A percentile compares a stretch with the other conserved stretches of the same genome.
These are phyloP conservation scores for Melaleuca alternifolia DNA, from an alignment of 345 rosid genomes.

Conservation along the genomic window DNA sequence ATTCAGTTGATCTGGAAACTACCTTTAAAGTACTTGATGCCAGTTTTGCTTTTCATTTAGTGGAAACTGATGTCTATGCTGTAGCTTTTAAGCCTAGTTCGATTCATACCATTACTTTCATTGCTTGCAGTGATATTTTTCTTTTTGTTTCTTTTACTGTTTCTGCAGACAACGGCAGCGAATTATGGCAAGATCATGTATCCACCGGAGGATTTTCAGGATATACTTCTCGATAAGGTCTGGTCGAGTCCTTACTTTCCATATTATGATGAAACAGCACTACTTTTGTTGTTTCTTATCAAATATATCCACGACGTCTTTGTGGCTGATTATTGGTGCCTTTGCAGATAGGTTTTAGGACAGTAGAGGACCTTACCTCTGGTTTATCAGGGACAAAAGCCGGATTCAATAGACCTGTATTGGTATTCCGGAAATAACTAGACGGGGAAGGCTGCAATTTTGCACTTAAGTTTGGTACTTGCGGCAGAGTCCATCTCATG, in stretches of 20 bases:
- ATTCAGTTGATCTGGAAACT: neutral
- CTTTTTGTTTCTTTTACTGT: neutral
- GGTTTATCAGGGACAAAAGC: constrained; percentile 47
- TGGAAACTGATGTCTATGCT: neutral
- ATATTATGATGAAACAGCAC: neutral
- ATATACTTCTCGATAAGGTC: constrained; percentile 92
- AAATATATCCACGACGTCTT: neutral
- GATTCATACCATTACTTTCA: neutral
- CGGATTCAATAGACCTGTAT: constrained; percentile 75
- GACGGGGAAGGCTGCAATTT: neutral
- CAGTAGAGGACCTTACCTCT: constrained; percentile 65
- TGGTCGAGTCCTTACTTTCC: neutral
- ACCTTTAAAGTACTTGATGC: neutral
- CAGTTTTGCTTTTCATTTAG: neutral
- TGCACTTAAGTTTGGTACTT: neutral
- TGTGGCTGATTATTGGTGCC: neutral
- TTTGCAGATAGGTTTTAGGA: constrained; percentile 83
- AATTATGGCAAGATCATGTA: constrained; percentile 38
- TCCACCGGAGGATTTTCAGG: constrained; percentile 54
- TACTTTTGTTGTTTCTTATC: neutral
- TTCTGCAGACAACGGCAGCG: constrained; percentile 52
- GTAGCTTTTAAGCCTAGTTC: neutral
- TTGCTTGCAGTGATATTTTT: neutral
- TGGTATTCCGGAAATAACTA: constrained; percentile 55
- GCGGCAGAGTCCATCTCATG: neutral